These are phyloP conservation scores for Pichia sp. DNA, from an alignment of 1,139 yeast genomes.

Conservation along the genomic window DNA sequence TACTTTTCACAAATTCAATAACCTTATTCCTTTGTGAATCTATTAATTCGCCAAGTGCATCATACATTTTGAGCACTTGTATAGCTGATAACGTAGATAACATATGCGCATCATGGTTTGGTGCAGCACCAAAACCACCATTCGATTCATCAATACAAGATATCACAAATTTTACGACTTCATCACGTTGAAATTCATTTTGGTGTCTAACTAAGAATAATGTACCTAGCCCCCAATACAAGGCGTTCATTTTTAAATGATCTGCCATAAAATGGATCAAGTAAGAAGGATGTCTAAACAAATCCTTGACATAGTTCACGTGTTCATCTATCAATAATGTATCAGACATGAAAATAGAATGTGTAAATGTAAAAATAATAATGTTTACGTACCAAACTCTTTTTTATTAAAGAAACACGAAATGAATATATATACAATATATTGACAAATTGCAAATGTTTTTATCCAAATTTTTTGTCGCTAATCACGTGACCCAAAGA, in stretches of 20 bases:
- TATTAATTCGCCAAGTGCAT: constrained; percentile 42
- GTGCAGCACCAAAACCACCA: constrained; percentile 92
- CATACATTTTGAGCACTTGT: constrained; percentile 68
- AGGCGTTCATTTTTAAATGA: constrained; percentile 82
- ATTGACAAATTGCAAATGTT: no score
- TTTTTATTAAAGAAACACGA: neutral
- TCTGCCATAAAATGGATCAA: constrained; percentile 87
- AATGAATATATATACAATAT: no score
- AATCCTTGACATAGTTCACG: constrained; percentile 43
- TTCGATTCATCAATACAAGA: constrained; percentile 53
- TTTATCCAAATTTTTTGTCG: no score
- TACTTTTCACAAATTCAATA: constrained; percentile 42
- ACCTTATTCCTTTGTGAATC: constrained; percentile 30
- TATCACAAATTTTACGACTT: constrained; percentile 60
- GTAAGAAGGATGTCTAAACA: constrained; percentile 47
- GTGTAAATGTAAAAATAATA: no score
- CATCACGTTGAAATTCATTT: constrained; percentile 52
- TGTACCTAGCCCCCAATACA: constrained; percentile 93
- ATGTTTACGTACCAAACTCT: no score
- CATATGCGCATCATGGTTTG: constrained; percentile 86
- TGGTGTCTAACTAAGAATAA: constrained; percentile 53
- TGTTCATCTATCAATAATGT: constrained; percentile 37
- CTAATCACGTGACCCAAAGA: no score
- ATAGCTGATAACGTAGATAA: constrained; percentile 80
- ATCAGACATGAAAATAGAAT: constrained; percentile 3